Evolutionary conservation across 129 eudicot genomes (phyloP).

Genomic region (Solidago caesia): DNA sequence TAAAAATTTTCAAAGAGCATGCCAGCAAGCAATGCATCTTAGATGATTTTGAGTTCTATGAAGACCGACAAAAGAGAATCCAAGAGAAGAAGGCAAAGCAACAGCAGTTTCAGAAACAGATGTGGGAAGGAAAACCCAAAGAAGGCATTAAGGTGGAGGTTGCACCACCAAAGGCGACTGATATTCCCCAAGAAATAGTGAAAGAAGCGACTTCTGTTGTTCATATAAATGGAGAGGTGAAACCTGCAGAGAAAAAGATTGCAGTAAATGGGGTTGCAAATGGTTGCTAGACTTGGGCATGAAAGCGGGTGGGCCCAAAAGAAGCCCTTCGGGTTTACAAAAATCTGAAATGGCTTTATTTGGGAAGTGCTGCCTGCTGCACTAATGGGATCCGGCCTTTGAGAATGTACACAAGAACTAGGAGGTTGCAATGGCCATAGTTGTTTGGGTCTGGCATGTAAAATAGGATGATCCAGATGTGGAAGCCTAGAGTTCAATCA

Average conservation of each 20-base stretch:
- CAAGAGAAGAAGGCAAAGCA: constrained; percentile 81
- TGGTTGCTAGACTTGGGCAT: constrained; percentile 37
- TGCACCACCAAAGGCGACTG: constrained; percentile 33
- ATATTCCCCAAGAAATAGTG: constrained; percentile 26
- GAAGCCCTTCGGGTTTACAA: background rate
- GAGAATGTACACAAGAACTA: constrained; percentile 11
- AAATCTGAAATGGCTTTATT: background rate
- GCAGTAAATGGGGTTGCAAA: constrained; percentile 46
- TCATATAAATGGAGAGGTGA: constrained; percentile 36
- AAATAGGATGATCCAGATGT: constrained; percentile 30
- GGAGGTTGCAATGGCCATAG: constrained; percentile 24
- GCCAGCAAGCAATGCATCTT: constrained; percentile 64
- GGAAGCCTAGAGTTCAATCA: constrained; percentile 2
- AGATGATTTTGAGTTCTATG: constrained; percentile 85
- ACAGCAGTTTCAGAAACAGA: constrained; percentile 69
- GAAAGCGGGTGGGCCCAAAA: constrained; percentile 21
- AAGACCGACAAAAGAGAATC: constrained; percentile 62
- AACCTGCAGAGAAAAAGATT: constrained; percentile 29
- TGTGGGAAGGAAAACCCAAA: constrained; percentile 62
- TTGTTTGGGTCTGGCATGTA: constrained; percentile 8
- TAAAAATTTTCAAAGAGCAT: constrained; percentile 69
- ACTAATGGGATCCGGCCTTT: constrained; percentile 19
- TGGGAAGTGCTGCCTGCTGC: constrained; percentile 15
- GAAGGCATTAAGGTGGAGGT: constrained; percentile 36
- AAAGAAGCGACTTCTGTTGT: constrained; percentile 36